These are phyloP conservation scores for Spergularia azorica DNA, from an alignment of 179 eudicot species.

Conservation along the genomic window DNA sequence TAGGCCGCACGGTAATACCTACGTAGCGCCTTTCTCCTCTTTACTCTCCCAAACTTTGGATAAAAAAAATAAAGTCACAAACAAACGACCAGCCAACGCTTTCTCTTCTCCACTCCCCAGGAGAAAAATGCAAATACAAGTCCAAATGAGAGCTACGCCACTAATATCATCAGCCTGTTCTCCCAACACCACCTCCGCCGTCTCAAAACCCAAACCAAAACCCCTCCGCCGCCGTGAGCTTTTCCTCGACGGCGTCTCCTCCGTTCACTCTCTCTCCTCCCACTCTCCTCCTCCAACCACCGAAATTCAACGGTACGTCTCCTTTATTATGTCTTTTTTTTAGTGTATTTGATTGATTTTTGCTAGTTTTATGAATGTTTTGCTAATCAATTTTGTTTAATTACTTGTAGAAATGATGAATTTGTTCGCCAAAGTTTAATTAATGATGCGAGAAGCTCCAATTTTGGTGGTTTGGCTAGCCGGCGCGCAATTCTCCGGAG, in stretches of 20 bases:
- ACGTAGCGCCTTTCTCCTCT: no score
- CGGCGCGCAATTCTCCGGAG: conserved; percentile 59
- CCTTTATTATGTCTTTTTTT: no score
- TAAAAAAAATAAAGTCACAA: no score
- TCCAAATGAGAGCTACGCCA: neutral
- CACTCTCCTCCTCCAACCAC: neutral
- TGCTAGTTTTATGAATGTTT: neutral
- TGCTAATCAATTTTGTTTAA: neutral
- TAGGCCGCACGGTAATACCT: no score
- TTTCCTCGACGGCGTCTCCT: conserved; percentile 46
- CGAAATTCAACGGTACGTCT: conserved; percentile 20
- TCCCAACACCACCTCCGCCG: neutral
- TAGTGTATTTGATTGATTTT: neutral
- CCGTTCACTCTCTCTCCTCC: conserved; percentile 30
- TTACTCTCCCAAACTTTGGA: no score
- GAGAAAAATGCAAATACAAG: conserved; percentile 4
- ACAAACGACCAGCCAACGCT: no score
- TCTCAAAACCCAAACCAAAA: conserved; percentile 11
- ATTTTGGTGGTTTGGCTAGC: conserved; percentile 33
- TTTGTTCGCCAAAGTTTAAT: conserved; percentile 23
- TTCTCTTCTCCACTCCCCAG: no score
- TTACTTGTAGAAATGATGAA: conserved; percentile 21
- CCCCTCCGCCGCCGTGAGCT: conserved; percentile 46
- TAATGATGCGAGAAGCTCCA: conserved; percentile 32
- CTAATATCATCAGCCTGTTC: conserved; percentile 6